Evolutionary conservation across 805 yeast genomes (phyloP).

Genomic region (Nakazawaea pomicola): DNA sequence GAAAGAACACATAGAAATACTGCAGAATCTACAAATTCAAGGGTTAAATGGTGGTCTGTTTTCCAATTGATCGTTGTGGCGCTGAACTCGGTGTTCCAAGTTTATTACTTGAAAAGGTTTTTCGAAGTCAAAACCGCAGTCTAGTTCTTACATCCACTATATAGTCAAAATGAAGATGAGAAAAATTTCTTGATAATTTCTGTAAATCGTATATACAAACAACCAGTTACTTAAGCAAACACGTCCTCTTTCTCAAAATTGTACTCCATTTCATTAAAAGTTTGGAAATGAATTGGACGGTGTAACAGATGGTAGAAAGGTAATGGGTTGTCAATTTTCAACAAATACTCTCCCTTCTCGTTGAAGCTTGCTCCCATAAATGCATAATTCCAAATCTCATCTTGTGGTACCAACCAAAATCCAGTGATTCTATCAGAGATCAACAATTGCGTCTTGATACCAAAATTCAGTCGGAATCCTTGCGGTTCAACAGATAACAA

Average conservation of each 20-base stretch:
- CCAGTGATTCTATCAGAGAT: slow-evolving; percentile 76
- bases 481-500: slow-evolving; percentile 49
- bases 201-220: background rate
- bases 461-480: slow-evolving; percentile 61
- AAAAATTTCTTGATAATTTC: background rate
- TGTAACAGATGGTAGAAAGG: slow-evolving; percentile 83
- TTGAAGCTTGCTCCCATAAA: slow-evolving; percentile 86
- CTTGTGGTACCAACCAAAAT: slow-evolving; percentile 79
- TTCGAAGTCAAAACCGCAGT: slow-evolving; percentile 92
- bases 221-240: slow-evolving; percentile 34
- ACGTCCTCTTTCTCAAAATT: slow-evolving; percentile 62
- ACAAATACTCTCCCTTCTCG: slow-evolving; percentile 47
- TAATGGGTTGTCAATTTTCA: slow-evolving; percentile 75
- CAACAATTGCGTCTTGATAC: slow-evolving; percentile 60
- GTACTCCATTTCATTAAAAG: slow-evolving; percentile 64
- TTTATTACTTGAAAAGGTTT: slow-evolving; percentile 88
- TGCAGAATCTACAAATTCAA: slow-evolving; percentile 93
- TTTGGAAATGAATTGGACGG: slow-evolving; percentile 81
- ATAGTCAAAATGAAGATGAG: no score
- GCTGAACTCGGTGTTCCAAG: slow-evolving; percentile 86
- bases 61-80: slow-evolving; percentile 86
- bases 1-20: slow-evolving; percentile 98
- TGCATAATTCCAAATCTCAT: slow-evolving; percentile 84
- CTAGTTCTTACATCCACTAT: no score
- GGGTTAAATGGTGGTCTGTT: slow-evolving; percentile 97